These are phyloP conservation scores for Microcyclospora tardicrescens DNA, from an alignment of 2,329 filamentous ascomycete species.

Conservation along the genomic window DNA sequence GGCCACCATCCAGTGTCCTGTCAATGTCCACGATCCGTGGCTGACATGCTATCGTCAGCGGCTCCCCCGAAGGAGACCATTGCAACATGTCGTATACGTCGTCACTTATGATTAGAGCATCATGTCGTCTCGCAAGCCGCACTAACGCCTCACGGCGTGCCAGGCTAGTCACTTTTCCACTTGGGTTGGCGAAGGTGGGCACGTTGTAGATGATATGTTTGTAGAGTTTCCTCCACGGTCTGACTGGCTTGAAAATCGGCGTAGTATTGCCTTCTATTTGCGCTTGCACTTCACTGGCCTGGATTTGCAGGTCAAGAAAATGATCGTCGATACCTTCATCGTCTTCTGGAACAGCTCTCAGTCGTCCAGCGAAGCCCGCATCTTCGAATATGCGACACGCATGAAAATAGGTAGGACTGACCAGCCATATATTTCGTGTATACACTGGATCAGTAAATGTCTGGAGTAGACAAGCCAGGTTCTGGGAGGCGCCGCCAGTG, in stretches of 20 bases:
- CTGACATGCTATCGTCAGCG: too few relatives aligned
- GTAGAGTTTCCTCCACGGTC: slow-evolving; percentile 62
- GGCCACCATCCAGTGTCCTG: slow-evolving; percentile 46
- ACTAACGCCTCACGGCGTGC: slow-evolving; percentile 55
- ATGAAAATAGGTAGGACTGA: slow-evolving; percentile 73
- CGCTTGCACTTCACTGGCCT: slow-evolving; percentile 34
- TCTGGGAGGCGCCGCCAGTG: slow-evolving; percentile 76
- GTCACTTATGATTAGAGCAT: slow-evolving; percentile 75
- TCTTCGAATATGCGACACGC: slow-evolving; percentile 78
- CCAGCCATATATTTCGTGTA: slow-evolving; percentile 66
- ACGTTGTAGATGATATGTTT: slow-evolving; percentile 76
- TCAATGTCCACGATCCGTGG: slow-evolving; percentile 74
- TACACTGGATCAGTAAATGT: slow-evolving; percentile 68
- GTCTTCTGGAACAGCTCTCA: slow-evolving; percentile 64
- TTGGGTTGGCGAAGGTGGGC: slow-evolving; percentile 81
- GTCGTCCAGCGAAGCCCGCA: slow-evolving; percentile 50
- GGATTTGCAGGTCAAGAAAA: slow-evolving; percentile 40
- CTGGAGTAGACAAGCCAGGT: slow-evolving; percentile 61
- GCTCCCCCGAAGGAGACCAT: too few relatives aligned
- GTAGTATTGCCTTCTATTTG: slow-evolving; percentile 8
- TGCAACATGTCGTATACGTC: slow-evolving; percentile 92
- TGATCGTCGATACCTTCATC: slow-evolving; percentile 61
- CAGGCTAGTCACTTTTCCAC: slow-evolving; percentile 66
- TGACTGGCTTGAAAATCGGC: slow-evolving; percentile 38
- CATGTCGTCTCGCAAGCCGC: slow-evolving; percentile 59